phyloP scores from a whole-genome alignment of 2,329 filamentous ascomycete species.

The Microdochium paspali region DNA sequence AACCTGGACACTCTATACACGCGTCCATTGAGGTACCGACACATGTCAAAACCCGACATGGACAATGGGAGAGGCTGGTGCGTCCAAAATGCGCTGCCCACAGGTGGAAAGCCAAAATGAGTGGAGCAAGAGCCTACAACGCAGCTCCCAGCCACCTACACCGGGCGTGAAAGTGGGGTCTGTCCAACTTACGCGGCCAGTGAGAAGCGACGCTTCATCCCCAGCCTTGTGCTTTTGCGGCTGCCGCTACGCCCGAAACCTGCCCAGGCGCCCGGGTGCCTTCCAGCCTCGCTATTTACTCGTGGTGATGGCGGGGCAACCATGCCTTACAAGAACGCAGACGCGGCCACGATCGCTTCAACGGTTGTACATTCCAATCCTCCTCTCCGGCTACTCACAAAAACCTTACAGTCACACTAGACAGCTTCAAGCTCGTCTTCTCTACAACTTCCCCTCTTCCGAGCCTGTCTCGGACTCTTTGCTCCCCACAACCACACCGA shows the following conservation, averaged over 20 bases:
- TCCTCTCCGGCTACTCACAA: neutral
- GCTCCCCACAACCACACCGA: neutral
- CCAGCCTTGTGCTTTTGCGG: conserved; percentile 21
- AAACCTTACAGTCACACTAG: conserved; percentile 1
- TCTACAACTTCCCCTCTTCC: conserved; percentile 7
- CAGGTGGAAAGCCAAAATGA: too few species aligned
- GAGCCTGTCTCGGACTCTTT: conserved; percentile 5
- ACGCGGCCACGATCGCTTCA: neutral
- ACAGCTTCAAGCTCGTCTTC: neutral
- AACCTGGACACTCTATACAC: too few species aligned
- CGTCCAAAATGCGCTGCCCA: too few species aligned
- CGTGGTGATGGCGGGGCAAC: conserved; percentile 38
- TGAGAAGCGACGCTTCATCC: neutral
- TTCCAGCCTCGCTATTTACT: conserved; percentile 29
- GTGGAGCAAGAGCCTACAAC: too few species aligned
- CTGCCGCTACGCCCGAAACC: neutral
- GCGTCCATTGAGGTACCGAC: too few species aligned
- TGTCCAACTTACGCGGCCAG: neutral
- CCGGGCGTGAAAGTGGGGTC: neutral
- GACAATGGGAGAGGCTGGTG: too few species aligned
- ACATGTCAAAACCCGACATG: too few species aligned
- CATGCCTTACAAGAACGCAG: conserved; percentile 19
- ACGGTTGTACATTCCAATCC: neutral
- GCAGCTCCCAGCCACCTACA: conserved; percentile 12
- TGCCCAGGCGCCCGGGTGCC: neutral